phyloP scores from a whole-genome alignment of 1,284 basidiomycete genomes.

The Marasmius oreades region DNA sequence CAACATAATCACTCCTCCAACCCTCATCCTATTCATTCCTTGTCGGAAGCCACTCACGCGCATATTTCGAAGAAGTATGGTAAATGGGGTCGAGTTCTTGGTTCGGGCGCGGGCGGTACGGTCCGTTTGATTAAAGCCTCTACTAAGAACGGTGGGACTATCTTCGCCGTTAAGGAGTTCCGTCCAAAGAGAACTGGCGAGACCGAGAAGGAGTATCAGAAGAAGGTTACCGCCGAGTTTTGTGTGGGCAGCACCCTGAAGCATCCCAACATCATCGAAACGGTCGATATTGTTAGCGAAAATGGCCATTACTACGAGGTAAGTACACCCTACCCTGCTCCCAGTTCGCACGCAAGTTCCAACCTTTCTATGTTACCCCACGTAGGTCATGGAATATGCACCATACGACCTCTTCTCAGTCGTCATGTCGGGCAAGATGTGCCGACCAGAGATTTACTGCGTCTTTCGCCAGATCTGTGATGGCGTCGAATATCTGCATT shows the following conservation, averaged over 20 bases:
- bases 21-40: slow-evolving; percentile 43
- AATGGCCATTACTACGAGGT: slow-evolving; percentile 99
- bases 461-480: slow-evolving; percentile 99
- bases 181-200: slow-evolving; percentile 86
- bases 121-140: slow-evolving; percentile 93
- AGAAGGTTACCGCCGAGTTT: slow-evolving; percentile 98
- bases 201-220: slow-evolving; percentile 95
- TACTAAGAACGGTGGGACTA: slow-evolving; percentile 73
- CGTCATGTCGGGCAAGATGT: slow-evolving; percentile 99
- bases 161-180: slow-evolving; percentile 98
- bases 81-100: slow-evolving; percentile 96
- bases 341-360: neutral
- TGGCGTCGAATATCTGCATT: slow-evolving; percentile 96
- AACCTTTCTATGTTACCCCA: slow-evolving; percentile 14
- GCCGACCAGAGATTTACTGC: slow-evolving; percentile 96
- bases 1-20: slow-evolving; percentile 14
- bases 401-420: slow-evolving; percentile 98
- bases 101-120: slow-evolving; percentile 95
- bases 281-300: slow-evolving; percentile 97
- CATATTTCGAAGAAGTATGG: slow-evolving; percentile 98
- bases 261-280: slow-evolving; percentile 97
- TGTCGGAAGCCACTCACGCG: slow-evolving; percentile 83
- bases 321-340: slow-evolving; percentile 17
- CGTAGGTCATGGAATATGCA: slow-evolving; percentile 97
- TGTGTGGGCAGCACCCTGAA: slow-evolving; percentile 95